Conservation (phyloP, 2,329 filamentous ascomycete genomes). For the Chrysoporthe deuterocubensis region DNA sequence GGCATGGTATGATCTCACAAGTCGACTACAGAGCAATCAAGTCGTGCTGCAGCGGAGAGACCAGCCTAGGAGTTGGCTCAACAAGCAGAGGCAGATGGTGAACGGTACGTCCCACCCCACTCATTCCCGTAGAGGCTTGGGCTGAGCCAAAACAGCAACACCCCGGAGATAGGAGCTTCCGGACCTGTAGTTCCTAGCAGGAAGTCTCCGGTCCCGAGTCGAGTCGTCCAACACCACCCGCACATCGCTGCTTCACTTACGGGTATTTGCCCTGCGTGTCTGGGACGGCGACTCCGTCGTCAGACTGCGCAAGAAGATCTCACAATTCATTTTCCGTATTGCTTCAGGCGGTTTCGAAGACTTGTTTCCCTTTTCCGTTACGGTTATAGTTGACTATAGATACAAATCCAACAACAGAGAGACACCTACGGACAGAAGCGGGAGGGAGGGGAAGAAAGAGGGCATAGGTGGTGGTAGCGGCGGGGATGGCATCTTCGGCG, state of each 20-base stretch:
- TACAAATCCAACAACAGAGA: constrained; percentile 8
- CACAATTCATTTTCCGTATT: constrained; percentile 5
- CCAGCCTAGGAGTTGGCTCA: constrained; percentile 79
- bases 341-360: constrained; percentile 12
- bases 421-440: constrained; percentile 15
- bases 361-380: constrained; percentile 13
- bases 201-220: constrained; percentile 17
- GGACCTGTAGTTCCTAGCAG: constrained; percentile 33
- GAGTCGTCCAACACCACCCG: background rate
- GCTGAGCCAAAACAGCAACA: constrained; percentile 41
- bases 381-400: constrained; percentile 12
- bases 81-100: constrained; percentile 77
- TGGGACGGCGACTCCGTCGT: constrained; percentile 8
- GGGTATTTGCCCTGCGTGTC: constrained; percentile 1
- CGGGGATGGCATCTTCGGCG: constrained; percentile 17
- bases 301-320: constrained; percentile 7
- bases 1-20: constrained; percentile 86
- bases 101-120: constrained; percentile 50
- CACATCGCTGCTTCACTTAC: background rate
- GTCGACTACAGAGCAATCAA: constrained; percentile 80
- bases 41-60: constrained; percentile 78
- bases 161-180: constrained; percentile 50
- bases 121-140: background rate
- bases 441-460: background rate
- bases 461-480: background rate